Percentiles rank a stretch among this genome's conserved stretches.
Evolutionary conservation across 2,329 filamentous ascomycete genomes (phyloP).

Genomic region (Verticillium dahliae): DNA sequence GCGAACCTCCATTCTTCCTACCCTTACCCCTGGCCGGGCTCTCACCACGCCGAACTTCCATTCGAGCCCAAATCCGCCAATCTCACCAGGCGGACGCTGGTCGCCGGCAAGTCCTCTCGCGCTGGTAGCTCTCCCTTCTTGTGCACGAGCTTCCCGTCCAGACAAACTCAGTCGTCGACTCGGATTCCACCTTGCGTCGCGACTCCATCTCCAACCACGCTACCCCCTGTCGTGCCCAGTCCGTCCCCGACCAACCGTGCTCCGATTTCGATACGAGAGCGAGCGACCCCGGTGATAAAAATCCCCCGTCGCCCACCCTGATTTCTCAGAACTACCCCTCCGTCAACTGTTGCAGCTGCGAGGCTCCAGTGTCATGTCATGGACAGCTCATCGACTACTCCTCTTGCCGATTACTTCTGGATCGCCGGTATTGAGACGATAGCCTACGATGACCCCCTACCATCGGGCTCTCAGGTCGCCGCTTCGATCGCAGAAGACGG

Average conservation of each 20-base stretch:
- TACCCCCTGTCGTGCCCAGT: neutral
- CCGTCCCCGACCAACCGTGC: neutral
- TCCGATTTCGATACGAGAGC: neutral
- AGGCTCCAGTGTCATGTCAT: conserved; percentile 39
- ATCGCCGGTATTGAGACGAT: conserved; percentile 66
- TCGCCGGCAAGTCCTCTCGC: neutral
- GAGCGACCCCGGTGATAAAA: neutral
- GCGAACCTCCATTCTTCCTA: neutral
- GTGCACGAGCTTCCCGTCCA: neutral
- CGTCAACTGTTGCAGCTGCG: neutral
- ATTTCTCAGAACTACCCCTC: conserved; percentile 2
- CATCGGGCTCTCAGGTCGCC: conserved; percentile 37
- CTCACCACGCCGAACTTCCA: neutral
- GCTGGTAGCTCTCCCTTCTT: neutral
- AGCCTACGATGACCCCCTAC: conserved; percentile 52
- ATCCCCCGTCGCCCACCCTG: neutral
- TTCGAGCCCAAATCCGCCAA: neutral
- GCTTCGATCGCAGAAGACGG: conserved; percentile 58
- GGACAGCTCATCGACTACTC: conserved; percentile 54
- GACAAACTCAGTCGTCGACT: neutral
- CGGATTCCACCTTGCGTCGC: neutral
- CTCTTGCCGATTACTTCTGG: conserved; percentile 71
- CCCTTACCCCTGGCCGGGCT: neutral
- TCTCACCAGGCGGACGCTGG: neutral
- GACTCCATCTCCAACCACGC: neutral